Base-by-base conservation (phyloP, 345 rosid genomes). In the Geranium rotundifolium region DNA sequence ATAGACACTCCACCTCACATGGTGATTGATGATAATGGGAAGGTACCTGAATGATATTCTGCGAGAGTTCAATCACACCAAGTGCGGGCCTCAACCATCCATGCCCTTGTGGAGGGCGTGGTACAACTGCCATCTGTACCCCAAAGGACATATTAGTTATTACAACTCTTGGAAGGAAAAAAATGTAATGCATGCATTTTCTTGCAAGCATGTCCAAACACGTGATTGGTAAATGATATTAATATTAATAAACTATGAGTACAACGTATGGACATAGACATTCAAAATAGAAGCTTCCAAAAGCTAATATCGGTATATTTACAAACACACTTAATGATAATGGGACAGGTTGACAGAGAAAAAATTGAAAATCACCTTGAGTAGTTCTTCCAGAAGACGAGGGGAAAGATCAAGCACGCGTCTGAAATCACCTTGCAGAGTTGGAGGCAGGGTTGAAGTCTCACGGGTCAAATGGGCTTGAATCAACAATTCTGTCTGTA, bases 61-160 rank as follows among this genome's bases (percentile, higher is more conserved):
- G 99, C 69, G 96, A 90, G 65, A 95, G 97, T 75, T 95, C 99
- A 68, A 82, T 77, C 60, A 95, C 96, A 67, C 99, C 97, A 56
- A 78, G 70, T 37, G 96, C 97, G 61, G 99, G 99, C 77, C 99
- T 88, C 71, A 90, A 80, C 99, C 99, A 90, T 76, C 99, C 99
- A 82, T 85, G 95, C 60, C 92, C 96, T 77, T 84, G 95, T 29
- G 90, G 71, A 67, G 86, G 85, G 31, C 91, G 97, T 1, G 97
- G 97, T 67, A 81, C 72, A 70, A 95, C 77, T 4, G 99, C 97
- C 97, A 95, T 88, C 99, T 95, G 85, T 72, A 74, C 52, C 52
- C 52, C 52, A 46, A 46, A 46, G 52, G 15, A 46, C 52, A 46
- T 46, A 46, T 12, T 46, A 14, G 52, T 46, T 46, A 46, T 9